phyloP scores from a whole-genome alignment of 371 early-diverging fungal genomes.

The Mortierella sp. region DNA sequence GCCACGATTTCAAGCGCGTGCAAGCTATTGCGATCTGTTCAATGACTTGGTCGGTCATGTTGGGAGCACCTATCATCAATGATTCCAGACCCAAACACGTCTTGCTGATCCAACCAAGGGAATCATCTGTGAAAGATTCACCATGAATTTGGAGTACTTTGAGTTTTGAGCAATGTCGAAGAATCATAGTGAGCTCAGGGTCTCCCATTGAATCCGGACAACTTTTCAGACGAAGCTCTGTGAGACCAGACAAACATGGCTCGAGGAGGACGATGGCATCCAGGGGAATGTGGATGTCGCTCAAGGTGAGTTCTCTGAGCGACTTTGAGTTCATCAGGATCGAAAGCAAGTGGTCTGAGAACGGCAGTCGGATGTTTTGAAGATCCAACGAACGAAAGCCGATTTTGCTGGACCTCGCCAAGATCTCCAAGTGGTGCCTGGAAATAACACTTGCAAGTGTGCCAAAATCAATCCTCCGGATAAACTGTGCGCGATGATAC shows the following conservation, averaged over 20 bases:
- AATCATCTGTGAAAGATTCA: slow-evolving; percentile 45
- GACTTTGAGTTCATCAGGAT: slow-evolving; percentile 32
- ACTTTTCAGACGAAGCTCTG: slow-evolving; percentile 21
- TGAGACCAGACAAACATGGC: slow-evolving; percentile 24
- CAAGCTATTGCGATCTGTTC: slow-evolving; percentile 27
- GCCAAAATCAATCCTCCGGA: slow-evolving; percentile 36
- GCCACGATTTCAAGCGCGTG: slow-evolving; percentile 21
- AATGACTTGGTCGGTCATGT: slow-evolving; percentile 24
- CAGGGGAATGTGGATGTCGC: slow-evolving; percentile 25
- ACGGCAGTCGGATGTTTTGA: slow-evolving; percentile 20
- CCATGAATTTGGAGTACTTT: slow-evolving; percentile 36
- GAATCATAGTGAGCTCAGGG: slow-evolving; percentile 14
- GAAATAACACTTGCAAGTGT: slow-evolving; percentile 14
- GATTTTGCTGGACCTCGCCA: slow-evolving; percentile 41
- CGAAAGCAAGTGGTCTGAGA: slow-evolving; percentile 35
- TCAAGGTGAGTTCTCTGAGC: slow-evolving; percentile 18
- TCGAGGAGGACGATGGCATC: slow-evolving; percentile 20
- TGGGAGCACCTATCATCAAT: slow-evolving; percentile 27
- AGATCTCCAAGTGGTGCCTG: slow-evolving; percentile 40
- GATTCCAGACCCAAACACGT: slow-evolving; percentile 23
- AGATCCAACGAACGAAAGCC: slow-evolving; percentile 47
- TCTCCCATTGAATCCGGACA: slow-evolving; percentile 37
- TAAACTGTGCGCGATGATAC: slow-evolving; percentile 47
- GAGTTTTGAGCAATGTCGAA: slow-evolving; percentile 24
- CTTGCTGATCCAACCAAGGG: slow-evolving; percentile 26